Evolutionary conservation across 495 filamentous ascomycete species (phyloP).

Genomic region (Penicillium robsamsonii): DNA sequence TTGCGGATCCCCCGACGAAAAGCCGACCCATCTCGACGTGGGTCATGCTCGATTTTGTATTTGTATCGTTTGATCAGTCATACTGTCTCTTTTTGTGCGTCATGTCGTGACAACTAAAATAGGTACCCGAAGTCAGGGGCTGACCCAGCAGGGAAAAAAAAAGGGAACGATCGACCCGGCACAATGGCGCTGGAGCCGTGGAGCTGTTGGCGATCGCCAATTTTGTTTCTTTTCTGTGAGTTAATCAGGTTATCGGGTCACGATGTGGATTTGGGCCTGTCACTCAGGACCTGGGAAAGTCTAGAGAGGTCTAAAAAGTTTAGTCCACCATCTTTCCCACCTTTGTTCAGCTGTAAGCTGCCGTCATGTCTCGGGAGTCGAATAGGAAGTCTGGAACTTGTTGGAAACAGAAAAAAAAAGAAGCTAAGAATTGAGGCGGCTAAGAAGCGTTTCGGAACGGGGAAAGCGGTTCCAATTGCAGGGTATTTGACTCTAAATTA

Average conservation of each 20-base stretch:
- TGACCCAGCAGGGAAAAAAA: conserved; percentile 21
- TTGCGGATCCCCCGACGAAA: conserved; percentile 20
- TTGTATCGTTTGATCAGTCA: conserved; percentile 21
- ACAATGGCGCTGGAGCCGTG: conserved; percentile 23
- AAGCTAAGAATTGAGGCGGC: conserved; percentile 8
- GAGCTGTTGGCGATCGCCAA: conserved; percentile 24
- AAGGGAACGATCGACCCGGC: conserved; percentile 26
- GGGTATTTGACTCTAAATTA: background rate
- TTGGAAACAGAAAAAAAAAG: background rate
- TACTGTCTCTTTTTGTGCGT: conserved; percentile 10
- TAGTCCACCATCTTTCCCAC: background rate
- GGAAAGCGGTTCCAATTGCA: conserved; percentile 7
- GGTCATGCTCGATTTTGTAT: conserved; percentile 11
- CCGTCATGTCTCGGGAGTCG: conserved; percentile 1
- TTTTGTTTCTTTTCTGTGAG: conserved; percentile 16
- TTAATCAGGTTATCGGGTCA: conserved; percentile 5
- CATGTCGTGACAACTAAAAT: conserved; percentile 4
- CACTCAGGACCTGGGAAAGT: background rate
- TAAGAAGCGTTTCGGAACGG: conserved; percentile 9
- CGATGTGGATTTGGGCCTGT: conserved; percentile 12
- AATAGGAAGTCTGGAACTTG: background rate
- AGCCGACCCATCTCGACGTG: conserved; percentile 17
- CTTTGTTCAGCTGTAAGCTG: background rate
- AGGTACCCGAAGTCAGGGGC: conserved; percentile 19
- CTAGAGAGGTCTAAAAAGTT: conserved; percentile 5